Conservation (phyloP, 352 stramenopile species). For the Pythium guiyangense region DNA sequence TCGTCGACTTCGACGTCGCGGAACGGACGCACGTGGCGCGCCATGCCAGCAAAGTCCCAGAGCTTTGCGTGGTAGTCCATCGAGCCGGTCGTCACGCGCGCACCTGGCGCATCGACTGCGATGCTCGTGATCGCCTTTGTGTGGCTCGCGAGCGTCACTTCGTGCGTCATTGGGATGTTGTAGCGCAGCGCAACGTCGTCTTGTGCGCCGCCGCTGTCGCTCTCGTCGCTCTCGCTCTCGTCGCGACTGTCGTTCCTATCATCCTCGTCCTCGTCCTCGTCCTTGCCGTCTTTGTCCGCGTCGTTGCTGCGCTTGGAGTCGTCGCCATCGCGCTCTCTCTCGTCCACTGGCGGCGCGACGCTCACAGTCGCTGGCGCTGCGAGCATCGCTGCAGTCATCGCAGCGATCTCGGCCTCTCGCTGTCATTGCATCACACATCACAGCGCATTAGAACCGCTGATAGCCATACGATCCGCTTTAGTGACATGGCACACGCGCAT, state of each 20-base stretch:
- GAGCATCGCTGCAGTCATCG: constrained; percentile 78
- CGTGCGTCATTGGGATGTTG: constrained; percentile 62
- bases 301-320: constrained; percentile 29
- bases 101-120: constrained; percentile 61
- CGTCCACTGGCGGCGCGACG: background rate
- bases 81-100: constrained; percentile 65
- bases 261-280: constrained; percentile 11
- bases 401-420: constrained; percentile 62
- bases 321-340: constrained; percentile 18
- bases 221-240: constrained; percentile 16
- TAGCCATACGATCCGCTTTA: no score
- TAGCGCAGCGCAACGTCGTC: constrained; percentile 65
- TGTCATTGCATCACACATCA: no score
- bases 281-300: constrained; percentile 25
- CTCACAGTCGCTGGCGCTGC: constrained; percentile 19
- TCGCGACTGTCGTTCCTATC: constrained; percentile 6
- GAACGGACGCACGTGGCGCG: constrained; percentile 72
- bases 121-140: constrained; percentile 64
- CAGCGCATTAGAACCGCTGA: no score
- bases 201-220: constrained; percentile 30
- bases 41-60: constrained; percentile 87
- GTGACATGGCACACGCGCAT: background rate
- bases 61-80: constrained; percentile 86
- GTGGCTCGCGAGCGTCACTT: constrained; percentile 57
- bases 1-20: constrained; percentile 78